Evolutionary conservation across 257 asterid genomes (phyloP).

Genomic region (Nicotiana undulata): DNA sequence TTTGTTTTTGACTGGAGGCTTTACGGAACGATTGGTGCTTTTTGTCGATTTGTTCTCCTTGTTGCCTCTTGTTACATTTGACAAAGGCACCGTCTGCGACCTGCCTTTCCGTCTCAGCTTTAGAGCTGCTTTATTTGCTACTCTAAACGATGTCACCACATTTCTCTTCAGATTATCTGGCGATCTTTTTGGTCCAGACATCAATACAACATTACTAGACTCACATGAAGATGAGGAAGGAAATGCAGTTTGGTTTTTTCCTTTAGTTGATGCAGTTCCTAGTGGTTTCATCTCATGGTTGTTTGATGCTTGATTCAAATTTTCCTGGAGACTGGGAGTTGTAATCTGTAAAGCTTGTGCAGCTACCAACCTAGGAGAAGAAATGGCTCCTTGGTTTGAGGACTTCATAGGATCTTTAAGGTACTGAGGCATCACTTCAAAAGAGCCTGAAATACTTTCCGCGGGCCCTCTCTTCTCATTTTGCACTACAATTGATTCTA

Average conservation of each 20-base stretch:
- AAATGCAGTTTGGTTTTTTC: conserved; percentile 22
- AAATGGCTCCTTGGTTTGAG: conserved; percentile 10
- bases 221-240: conserved; percentile 17
- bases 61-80: conserved; percentile 36
- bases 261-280: conserved; percentile 12
- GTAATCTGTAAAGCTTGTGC: neutral
- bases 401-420: conserved; percentile 1
- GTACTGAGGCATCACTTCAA: neutral
- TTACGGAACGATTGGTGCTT: conserved; percentile 37
- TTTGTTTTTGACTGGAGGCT: conserved; percentile 58
- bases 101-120: conserved; percentile 53
- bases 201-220: conserved; percentile 17
- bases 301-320: conserved; percentile 9
- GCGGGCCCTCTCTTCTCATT: conserved; percentile 10
- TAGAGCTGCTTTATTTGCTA: conserved; percentile 40
- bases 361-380: conserved; percentile 16
- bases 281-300: conserved; percentile 18
- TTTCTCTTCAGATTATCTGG: conserved; percentile 24
- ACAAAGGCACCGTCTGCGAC: conserved; percentile 32
- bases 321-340: neutral
- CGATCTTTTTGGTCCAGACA: conserved; percentile 25
- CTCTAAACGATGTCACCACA: conserved; percentile 30
- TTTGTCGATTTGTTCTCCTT: conserved; percentile 39
- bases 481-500: conserved; percentile 7
- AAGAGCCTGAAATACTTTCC: neutral